Base-by-base conservation (phyloP, 306 rosid genomes). In the Quercus rubra region DNA sequence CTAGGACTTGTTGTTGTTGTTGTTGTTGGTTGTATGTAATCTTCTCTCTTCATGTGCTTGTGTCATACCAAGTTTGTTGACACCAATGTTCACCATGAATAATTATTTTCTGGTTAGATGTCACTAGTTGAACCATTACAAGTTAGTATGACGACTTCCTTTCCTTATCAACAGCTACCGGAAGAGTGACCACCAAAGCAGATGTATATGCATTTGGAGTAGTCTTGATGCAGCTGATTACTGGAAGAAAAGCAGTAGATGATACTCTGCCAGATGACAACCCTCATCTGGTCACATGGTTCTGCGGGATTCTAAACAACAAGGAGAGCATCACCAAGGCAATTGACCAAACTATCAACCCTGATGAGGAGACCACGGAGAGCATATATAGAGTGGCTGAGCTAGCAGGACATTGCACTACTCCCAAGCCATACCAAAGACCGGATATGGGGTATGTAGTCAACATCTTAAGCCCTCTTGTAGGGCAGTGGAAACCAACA, bases 191-290 rank as follows among this genome's bases (percentile, higher is more conserved):
- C 4, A 90, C 97, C 20, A 94, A 94, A 86, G 97, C 89, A 38
- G 97, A 94, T 62, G 96, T 94, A 3, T 94, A 89, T 6, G 97
- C 97, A 33, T 94, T 90, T 43, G 97, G 98, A 55, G 97, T 94
- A 67, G 90, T 94, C 58, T 75, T 94, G 78, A 94, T 91, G 98
- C 94, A 94, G 64, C 57, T 94, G 55, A 79, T 94, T 67, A 91
- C 91, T 0, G 97, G 98, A 51, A 88, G 93, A 82, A 92, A 74
- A 79, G 97, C 96, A 4, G 74, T 94, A 62, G 97, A 91, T 38
- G 92, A 91, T 78, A 77, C 85, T 25, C 56, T 87, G 85, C 97
- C 97, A 1, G 94, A 91, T 66, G 97, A 94, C 76, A 86, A 84
- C 76, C 79, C 97, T 80, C 97, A 94, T 84, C 70, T 92, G 76